Evolutionary conservation across 495 filamentous ascomycete genomes (phyloP), one percentile per base, ranked within the genome.

Genomic region (Astrocystis sublimbata): DNA sequence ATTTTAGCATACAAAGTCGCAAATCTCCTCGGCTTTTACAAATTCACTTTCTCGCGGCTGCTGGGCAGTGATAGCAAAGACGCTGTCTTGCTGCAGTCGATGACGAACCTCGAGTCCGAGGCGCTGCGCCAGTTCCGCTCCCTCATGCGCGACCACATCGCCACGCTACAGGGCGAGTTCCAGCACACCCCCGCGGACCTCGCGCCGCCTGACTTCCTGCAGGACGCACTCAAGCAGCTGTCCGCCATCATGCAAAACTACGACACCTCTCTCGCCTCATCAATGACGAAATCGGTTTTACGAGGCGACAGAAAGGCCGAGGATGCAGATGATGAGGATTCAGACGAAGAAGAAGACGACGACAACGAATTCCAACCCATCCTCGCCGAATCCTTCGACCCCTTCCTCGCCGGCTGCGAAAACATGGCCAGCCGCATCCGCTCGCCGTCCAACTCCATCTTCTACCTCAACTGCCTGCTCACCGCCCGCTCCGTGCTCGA

Each of bases 21-120:
- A 17, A 97, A 96, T 61, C 76, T 98, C 1, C 82, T 98, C 33
- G 83, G 84, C 49, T 99, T 98, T 76, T 99, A 99, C 76, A 87
- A 85, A 50, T 79, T 82, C 40, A 98, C 91, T 1, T 97, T 98
- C 65, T 79, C 85, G 8, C 91, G 86, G 68, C 76, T 99, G 2
- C 78, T 98, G 0, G 89, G 90, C 23, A 23, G 50, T 15, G 31
- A 40, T 10, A 42, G 17, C 19, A 65, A 82, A 4, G 79, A 87
- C 10, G 90, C 92, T 0, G 79, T 80, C 15, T 76, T 98, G 0
- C 81, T 92, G 0, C 88, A 91, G 12, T 80, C 88, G 2, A 83
- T 97, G 60, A 62, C 67, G 4, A 79, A 67, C 7, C 79, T 97
- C 3, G 88, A 93, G 64, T 83, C 87, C 28, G 89, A 89, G 64